phyloP scores from a whole-genome alignment of 2,329 filamentous ascomycete species.

The Trematosphaeria pertusa region DNA sequence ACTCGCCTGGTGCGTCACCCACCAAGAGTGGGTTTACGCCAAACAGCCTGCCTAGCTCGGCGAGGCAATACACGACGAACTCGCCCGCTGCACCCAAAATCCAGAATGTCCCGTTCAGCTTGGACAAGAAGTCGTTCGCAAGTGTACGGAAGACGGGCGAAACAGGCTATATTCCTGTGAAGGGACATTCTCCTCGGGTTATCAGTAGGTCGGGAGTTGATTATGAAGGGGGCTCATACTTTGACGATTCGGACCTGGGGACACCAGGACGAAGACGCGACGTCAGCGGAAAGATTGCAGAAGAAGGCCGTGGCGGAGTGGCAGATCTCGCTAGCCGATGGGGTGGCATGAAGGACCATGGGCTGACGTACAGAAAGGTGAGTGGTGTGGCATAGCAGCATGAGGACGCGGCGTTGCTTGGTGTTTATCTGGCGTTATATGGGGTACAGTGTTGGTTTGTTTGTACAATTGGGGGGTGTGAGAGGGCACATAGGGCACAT shows the following conservation, averaged over 20 bases:
- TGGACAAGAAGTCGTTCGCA: conserved; percentile 42
- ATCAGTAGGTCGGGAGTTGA: conserved; percentile 57
- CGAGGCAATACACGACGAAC: conserved; percentile 41
- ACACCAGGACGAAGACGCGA: conserved; percentile 50
- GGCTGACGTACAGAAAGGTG: conserved; percentile 48
- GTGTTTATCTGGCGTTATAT: neutral
- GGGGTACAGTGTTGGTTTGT: too few relatives aligned
- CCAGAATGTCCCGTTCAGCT: conserved; percentile 31
- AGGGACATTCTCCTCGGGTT: conserved; percentile 50
- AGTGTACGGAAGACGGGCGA: conserved; percentile 43
- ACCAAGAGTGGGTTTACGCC: conserved; percentile 29
- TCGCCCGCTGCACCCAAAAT: conserved; percentile 22
- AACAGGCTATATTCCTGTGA: conserved; percentile 34
- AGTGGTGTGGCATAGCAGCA: conserved; percentile 41
- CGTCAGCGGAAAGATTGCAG: conserved; percentile 75
- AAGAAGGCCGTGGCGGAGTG: conserved; percentile 67
- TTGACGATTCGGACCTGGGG: conserved; percentile 42
- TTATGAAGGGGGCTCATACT: conserved; percentile 47
- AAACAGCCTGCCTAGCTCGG: conserved; percentile 33
- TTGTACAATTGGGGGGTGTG: too few relatives aligned
- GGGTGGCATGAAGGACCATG: conserved; percentile 31
- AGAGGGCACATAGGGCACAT: too few relatives aligned
- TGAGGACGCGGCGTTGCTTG: conserved; percentile 10
- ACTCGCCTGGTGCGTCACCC: conserved; percentile 30
- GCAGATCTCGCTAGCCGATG: conserved; percentile 39